These are phyloP conservation scores for Clohesyomyces aquaticus DNA, from an alignment of 495 filamentous ascomycete species.

Conservation along the genomic window DNA sequence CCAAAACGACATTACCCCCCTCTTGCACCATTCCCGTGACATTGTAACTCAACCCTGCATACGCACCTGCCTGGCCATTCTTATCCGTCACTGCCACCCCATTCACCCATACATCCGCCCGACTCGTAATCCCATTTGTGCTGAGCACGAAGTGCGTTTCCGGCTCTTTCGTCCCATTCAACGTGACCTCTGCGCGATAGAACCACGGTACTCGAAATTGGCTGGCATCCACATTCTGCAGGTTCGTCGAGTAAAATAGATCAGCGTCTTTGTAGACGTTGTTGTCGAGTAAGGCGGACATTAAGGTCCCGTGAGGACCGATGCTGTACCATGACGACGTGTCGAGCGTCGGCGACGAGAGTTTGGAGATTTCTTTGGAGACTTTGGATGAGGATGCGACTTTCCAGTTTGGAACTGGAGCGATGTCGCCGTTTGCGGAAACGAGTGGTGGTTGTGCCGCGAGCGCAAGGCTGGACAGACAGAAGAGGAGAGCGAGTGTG, in stretches of 20 bases:
- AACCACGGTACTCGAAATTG: slow-evolving; percentile 63
- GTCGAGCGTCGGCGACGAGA: slow-evolving; percentile 56
- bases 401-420: slow-evolving; percentile 59
- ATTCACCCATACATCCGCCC: slow-evolving; percentile 65
- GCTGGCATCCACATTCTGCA: slow-evolving; percentile 51
- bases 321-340: slow-evolving; percentile 60
- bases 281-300: slow-evolving; percentile 60
- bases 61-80: slow-evolving; percentile 59
- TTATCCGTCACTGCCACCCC: slow-evolving; percentile 56
- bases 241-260: slow-evolving; percentile 62
- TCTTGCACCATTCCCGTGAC: slow-evolving; percentile 51
- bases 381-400: slow-evolving; percentile 55
- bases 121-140: slow-evolving; percentile 64
- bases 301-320: slow-evolving; percentile 57
- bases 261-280: slow-evolving; percentile 59
- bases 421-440: slow-evolving; percentile 11
- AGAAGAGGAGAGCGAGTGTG: background rate
- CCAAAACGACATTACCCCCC: slow-evolving; percentile 55
- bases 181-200: slow-evolving; percentile 61
- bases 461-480: background rate
- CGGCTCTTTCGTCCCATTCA: slow-evolving; percentile 48
- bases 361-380: slow-evolving; percentile 44
- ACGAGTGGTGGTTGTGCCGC: slow-evolving; percentile 7
- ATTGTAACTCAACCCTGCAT: slow-evolving; percentile 59
- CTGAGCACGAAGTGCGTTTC: slow-evolving; percentile 57